A percentile compares a stretch with the other conserved stretches of the same genome.
These are phyloP conservation scores for Amoebophrya sp. DNA, from an alignment of 169 alveolate species.

Conservation along the genomic window DNA sequence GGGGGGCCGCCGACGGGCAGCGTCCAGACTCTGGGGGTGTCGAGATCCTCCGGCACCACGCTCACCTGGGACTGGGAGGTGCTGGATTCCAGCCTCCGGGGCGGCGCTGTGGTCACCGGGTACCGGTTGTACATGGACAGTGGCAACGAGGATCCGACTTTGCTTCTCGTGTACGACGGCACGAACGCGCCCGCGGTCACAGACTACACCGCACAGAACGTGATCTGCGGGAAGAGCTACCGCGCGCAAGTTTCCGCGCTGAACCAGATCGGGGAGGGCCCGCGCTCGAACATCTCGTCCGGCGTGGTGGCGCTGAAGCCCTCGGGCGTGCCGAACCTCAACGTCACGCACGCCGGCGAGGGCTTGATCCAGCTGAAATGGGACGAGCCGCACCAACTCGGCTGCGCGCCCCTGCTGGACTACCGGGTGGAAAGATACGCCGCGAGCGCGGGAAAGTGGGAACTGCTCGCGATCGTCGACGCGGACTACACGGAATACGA, in stretches of 20 bases:
- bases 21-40: neutral
- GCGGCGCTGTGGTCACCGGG: neutral
- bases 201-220: neutral
- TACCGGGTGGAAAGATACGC: slow-evolving; percentile 6
- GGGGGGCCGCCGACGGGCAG: slow-evolving; percentile 14
- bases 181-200: neutral
- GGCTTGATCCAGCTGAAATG: neutral
- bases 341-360: neutral
- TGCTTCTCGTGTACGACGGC: slow-evolving; percentile 7
- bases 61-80: slow-evolving; percentile 19
- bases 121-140: slow-evolving; percentile 1
- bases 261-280: slow-evolving; percentile 10
- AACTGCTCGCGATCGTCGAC: neutral
- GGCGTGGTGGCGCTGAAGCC: slow-evolving; percentile 8
- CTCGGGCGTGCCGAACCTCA: neutral
- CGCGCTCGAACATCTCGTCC: neutral
- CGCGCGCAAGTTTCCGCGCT: slow-evolving; percentile 14
- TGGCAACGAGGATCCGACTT: slow-evolving; percentile 11
- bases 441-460: neutral
- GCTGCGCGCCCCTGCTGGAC: neutral
- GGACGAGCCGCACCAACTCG: neutral
- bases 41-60: neutral
- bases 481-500: neutral
- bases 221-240: slow-evolving; percentile 10
- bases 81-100: neutral